Evolutionary conservation across 2,329 filamentous ascomycete genomes (phyloP), one percentile per base, ranked within the genome.

Genomic region (Fusarium devonianum): DNA sequence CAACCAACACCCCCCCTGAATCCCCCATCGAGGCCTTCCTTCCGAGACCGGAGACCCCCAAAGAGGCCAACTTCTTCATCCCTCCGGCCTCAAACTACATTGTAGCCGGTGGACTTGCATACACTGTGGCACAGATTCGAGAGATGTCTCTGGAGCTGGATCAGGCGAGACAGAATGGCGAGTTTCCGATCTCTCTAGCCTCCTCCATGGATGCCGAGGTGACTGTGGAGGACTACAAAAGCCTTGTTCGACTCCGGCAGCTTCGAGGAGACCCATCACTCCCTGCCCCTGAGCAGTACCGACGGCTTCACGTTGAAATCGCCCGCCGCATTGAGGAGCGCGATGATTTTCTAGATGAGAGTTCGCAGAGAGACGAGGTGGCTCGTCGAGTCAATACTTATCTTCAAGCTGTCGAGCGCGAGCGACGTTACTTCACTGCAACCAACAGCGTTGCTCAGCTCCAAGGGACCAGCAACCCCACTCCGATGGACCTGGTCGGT

Each of bases 261-360:
- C 52, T 60, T 5, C 68, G 66, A 0, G 65, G 64, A 0, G 39
- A 65, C 7, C 14, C 8, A 0, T 40, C 43, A 6, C 29, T 48
- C 1, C 60, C 57, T 7, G 53, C 59, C n/a, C 30, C 57, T 0
- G 36, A 62, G 1, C 36, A 60, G 0, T 71, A 70, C 30, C 56
- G 53, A 1, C 22, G 60, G 1, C 36, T 73, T 0, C 63, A 60
- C 0, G 61, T 74, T 8, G 62, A 71, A 14, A 68, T 75, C 12
- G 56, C 68, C 3, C 68, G 68, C 4, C 58, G 58, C 4, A 74
- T 76, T 34, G 58, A 61, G 4, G 66, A 71, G 13, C 73, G 75
- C 2, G 72, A 76, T 52, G 56, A 65, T 16, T 28, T 57, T 1
- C 30, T 39, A 10, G 41, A 55, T 17, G 64, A 29, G 14, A 53